These are phyloP conservation scores for Odontarrhena argentea DNA, from an alignment of 345 rosid genomes.

Conservation along the genomic window DNA sequence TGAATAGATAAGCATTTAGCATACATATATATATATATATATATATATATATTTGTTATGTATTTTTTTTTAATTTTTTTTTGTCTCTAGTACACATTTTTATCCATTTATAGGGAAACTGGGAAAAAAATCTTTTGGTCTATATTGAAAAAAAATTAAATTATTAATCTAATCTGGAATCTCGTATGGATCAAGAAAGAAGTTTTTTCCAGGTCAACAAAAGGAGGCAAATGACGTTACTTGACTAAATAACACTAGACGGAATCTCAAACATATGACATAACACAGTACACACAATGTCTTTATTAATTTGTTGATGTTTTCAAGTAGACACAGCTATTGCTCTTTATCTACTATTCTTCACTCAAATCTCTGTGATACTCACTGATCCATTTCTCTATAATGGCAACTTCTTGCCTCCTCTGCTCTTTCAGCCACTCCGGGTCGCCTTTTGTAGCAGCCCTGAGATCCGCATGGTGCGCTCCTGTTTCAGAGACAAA, in stretches of 20 bases:
- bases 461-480: constrained; percentile 67
- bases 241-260: background rate
- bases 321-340: constrained; percentile 8
- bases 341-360: constrained; percentile 20
- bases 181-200: too few species aligned
- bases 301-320: constrained; percentile 23
- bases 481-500: constrained; percentile 51
- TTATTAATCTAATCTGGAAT: too few species aligned
- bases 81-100: too few species aligned
- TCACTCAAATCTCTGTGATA: constrained; percentile 51
- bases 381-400: constrained; percentile 59
- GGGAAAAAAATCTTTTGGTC: too few species aligned
- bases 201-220: background rate
- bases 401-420: constrained; percentile 61
- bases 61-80: too few species aligned
- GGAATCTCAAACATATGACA: constrained; percentile 7
- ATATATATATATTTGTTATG: too few species aligned
- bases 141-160: too few species aligned
- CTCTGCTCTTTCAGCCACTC: constrained; percentile 67
- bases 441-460: constrained; percentile 57
- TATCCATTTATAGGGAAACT: too few species aligned
- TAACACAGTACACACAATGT: constrained; percentile 12
- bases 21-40: too few species aligned
- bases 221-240: background rate
- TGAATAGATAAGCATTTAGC: too few species aligned